Evolutionary conservation across 2,329 filamentous ascomycete genomes (phyloP).

Genomic region (Nemania diffusa): DNA sequence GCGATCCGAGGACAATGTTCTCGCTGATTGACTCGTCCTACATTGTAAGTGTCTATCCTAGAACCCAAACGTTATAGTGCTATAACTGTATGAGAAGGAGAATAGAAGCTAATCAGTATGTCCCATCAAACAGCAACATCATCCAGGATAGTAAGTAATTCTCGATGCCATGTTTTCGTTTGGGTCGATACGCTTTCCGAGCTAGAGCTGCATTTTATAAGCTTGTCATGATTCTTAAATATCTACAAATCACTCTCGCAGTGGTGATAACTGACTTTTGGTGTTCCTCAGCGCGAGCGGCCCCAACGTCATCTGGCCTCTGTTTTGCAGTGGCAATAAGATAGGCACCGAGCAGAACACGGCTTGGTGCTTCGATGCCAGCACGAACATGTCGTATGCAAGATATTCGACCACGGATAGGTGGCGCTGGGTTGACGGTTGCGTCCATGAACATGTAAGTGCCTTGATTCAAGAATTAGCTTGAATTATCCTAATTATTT

Average conservation of each 20-base stretch:
- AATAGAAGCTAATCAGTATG: constrained; percentile 11
- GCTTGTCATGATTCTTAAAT: neutral
- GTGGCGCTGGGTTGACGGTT: constrained; percentile 55
- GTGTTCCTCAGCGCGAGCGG: constrained; percentile 41
- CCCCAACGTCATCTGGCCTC: constrained; percentile 51
- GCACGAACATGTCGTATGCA: constrained; percentile 56
- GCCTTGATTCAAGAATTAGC: neutral
- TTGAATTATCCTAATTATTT: constrained; percentile 25
- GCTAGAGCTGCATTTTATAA: neutral
- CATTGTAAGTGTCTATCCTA: constrained; percentile 44
- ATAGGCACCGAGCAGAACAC: constrained; percentile 50
- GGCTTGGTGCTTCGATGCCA: constrained; percentile 53
- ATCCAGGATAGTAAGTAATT: constrained; percentile 48
- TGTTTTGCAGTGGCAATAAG: constrained; percentile 53
- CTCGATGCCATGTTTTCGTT: too few species aligned
- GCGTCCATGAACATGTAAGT: constrained; percentile 55
- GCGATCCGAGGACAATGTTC: constrained; percentile 54
- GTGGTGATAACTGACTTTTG: constrained; percentile 3
- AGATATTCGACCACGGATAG: constrained; percentile 52
- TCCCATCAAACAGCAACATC: constrained; percentile 49
- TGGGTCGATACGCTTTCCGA: too few species aligned
- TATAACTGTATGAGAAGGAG: neutral
- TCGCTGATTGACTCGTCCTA: constrained; percentile 53
- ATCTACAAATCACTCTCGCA: neutral
- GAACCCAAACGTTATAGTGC: neutral